Evolutionary conservation across 2,329 filamentous ascomycete genomes (phyloP).

Genomic region (Curvularia spicifera): DNA sequence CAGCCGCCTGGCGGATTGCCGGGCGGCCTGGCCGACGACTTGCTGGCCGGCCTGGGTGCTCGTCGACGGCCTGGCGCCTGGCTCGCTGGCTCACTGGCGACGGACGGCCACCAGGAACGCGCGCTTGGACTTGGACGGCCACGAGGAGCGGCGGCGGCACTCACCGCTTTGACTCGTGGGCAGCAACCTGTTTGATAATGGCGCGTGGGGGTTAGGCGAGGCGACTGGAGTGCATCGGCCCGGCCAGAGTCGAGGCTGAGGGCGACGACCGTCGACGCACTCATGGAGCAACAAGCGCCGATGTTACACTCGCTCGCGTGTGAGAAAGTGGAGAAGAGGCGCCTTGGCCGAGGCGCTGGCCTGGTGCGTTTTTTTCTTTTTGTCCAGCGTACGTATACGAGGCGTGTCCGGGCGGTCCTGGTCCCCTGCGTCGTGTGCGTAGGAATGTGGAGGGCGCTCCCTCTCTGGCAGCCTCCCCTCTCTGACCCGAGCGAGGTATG

Average conservation of each 20-base stretch:
- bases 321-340: not conserved
- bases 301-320: slow-evolving; percentile 15
- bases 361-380: not conserved
- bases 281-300: slow-evolving; percentile 7
- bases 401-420: too few relatives aligned
- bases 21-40: too few relatives aligned
- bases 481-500: not conserved
- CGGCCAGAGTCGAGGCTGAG: slow-evolving; percentile 20
- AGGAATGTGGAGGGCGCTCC: slow-evolving; percentile 2
- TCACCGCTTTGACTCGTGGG: slow-evolving; percentile 16
- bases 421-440: too few relatives aligned
- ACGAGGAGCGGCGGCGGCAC: not conserved
- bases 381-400: not conserved
- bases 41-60: too few relatives aligned
- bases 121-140: not conserved
- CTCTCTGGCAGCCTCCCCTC: not conserved
- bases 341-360: not conserved
- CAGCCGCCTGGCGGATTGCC: not conserved
- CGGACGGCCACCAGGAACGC: too few relatives aligned
- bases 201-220: slow-evolving; percentile 45
- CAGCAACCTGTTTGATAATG: slow-evolving; percentile 42
- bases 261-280: slow-evolving; percentile 8
- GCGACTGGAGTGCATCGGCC: slow-evolving; percentile 18
- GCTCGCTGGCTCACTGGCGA: not conserved
- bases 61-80: not conserved